Evolutionary conservation across 495 filamentous ascomycete species (phyloP), one percentile per base, ranked within the genome.

Genomic region (Echria macrotheca): DNA sequence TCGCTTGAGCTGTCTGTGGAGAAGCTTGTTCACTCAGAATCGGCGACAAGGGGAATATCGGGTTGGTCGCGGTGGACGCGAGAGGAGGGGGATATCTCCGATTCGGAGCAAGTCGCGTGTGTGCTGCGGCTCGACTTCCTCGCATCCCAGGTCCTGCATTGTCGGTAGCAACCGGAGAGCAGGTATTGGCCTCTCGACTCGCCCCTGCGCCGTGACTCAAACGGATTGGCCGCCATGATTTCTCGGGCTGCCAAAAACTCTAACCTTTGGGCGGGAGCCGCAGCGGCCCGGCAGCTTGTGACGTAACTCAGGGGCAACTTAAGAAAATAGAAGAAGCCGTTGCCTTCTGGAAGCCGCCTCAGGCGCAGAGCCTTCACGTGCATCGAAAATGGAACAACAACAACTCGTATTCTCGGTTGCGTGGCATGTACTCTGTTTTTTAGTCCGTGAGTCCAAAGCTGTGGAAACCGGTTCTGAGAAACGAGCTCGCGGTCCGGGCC

Each of bases 361-460:
- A 11, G 17, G 29, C 44, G 38, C n/a, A 41, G 21, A 42, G 24
- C 39, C 23, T 40, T 14, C 2, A 42, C 7, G 23, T 24, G 7
- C 18, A 21, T 23, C 21, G 18, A 15, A 11, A 41, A 41, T 12
- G 18, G 11, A 24, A 19, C 26, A 44, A 29, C 22, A 24, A 19
- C 22, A 41, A 22, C 2, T 23, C n/a, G n/a, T n/a, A n/a, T n/a
- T n/a, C n/a, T n/a, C n/a, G 12, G 12, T 11, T 40, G 5, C 3
- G 7, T 39, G 17, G 12, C 25, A 73, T 76, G 69, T 76, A 69
- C 71, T 75, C 70, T 67, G 69, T 71, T 70, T 64, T 73, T 69
- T 76, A 76, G 71, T 76, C 72, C 71, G 66, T 56, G 58, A 54
- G 59, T 69, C 73, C 70, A 72, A 73, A 69, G 57, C 66, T 73